These are phyloP conservation scores for Yamadazyma laniorum DNA, from an alignment of 805 yeast species.

Conservation along the genomic window DNA sequence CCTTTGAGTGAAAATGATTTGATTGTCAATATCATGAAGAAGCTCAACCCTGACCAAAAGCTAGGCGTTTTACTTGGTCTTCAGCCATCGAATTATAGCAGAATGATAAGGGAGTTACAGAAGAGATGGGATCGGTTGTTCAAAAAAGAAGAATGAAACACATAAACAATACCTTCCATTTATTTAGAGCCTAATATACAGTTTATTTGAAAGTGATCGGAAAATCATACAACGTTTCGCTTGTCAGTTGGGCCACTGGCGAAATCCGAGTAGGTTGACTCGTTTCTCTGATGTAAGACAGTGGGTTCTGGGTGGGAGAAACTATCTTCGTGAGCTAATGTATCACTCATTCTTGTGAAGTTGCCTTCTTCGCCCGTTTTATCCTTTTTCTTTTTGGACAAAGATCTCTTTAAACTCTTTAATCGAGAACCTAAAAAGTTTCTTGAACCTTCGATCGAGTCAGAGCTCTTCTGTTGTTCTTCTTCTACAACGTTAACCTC, in stretches of 20 bases:
- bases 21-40: slow-evolving; percentile 8
- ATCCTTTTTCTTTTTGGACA: slow-evolving; percentile 27
- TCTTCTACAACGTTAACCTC: slow-evolving; percentile 7
- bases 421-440: slow-evolving; percentile 39
- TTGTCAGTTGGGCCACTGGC: slow-evolving; percentile 23
- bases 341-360: slow-evolving; percentile 27
- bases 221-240: slow-evolving; percentile 21
- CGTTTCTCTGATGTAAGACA: slow-evolving; percentile 22
- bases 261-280: slow-evolving; percentile 20
- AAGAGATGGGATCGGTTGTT: slow-evolving; percentile 5
- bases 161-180: background rate
- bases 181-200: slow-evolving; percentile 8
- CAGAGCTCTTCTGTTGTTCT: slow-evolving; percentile 9
- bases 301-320: slow-evolving; percentile 11
- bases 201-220: background rate
- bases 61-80: slow-evolving; percentile 11
- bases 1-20: slow-evolving; percentile 11
- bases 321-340: slow-evolving; percentile 17
- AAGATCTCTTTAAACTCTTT: slow-evolving; percentile 37
- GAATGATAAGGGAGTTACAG: background rate
- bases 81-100: background rate
- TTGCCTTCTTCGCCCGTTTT: slow-evolving; percentile 14
- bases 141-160: background rate
- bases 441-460: slow-evolving; percentile 10
- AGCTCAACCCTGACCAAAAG: slow-evolving; percentile 19